Evolutionary conservation across 768 basidiomycete species (phyloP).

Genomic region (Paxillus involutus): DNA sequence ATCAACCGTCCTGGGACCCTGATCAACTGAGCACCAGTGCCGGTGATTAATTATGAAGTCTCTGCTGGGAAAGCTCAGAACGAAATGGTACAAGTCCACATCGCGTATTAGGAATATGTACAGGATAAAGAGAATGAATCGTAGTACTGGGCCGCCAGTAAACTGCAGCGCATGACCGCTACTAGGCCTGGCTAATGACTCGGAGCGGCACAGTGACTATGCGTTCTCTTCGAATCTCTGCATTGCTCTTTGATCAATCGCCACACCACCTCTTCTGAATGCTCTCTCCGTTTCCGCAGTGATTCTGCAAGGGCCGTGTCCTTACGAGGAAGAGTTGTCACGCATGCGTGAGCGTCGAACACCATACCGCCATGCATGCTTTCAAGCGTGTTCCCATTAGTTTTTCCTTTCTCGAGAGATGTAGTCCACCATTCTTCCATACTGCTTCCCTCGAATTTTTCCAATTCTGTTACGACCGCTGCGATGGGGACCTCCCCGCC

Average conservation of each 20-base stretch:
- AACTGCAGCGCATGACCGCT: no score
- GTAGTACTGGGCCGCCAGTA: no score
- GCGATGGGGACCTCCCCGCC: conserved; percentile 14
- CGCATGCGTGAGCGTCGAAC: conserved; percentile 38
- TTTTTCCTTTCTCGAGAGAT: not conserved
- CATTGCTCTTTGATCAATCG: conserved; percentile 16
- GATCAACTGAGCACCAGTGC: no score
- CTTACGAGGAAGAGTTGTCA: conserved; percentile 31
- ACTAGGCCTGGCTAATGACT: no score
- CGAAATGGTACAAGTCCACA: no score
- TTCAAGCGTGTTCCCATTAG: conserved; percentile 33
- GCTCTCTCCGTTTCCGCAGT: conserved; percentile 20
- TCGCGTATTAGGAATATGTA: no score
- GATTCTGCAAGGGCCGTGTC: conserved; percentile 10
- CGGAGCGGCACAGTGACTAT: not conserved
- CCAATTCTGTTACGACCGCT: conserved; percentile 27
- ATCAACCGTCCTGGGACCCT: no score
- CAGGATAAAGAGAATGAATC: no score
- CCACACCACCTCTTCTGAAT: conserved; percentile 12
- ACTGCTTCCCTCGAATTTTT: conserved; percentile 11
- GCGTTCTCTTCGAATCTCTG: not conserved
- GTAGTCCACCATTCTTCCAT: conserved; percentile 35
- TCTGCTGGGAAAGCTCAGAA: no score
- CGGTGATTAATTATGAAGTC: no score
- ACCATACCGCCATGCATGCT: conserved; percentile 15